A percentile compares a stretch with the other conserved stretches of the same genome.
These are phyloP conservation scores for Nakazawaea ishiwadae DNA, from an alignment of 805 yeast genomes.

Conservation along the genomic window DNA sequence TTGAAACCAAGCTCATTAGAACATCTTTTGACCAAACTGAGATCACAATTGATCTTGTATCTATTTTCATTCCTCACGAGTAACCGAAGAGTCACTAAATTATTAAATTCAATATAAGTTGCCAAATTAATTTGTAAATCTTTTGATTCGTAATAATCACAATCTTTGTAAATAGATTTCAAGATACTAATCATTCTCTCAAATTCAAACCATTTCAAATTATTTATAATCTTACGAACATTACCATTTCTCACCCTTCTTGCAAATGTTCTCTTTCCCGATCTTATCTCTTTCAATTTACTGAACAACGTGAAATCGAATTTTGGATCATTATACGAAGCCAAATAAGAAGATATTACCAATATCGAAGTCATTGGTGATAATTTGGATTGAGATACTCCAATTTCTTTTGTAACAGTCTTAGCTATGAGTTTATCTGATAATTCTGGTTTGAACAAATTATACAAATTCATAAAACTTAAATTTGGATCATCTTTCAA, in stretches of 20 bases:
- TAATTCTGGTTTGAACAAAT: not conserved
- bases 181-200: conserved; percentile 80
- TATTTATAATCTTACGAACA: conserved; percentile 44
- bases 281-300: conserved; percentile 44
- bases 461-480: conserved; percentile 3
- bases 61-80: conserved; percentile 57
- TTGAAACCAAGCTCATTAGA: conserved; percentile 65
- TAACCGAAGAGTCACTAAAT: conserved; percentile 50
- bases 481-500: not conserved
- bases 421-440: not conserved
- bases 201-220: conserved; percentile 70
- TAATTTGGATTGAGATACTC: not conserved
- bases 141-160: conserved; percentile 22
- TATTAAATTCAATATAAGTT: conserved; percentile 54
- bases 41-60: conserved; percentile 76
- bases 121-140: conserved; percentile 30
- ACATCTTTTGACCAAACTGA: conserved; percentile 56
- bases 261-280: conserved; percentile 32
- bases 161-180: conserved; percentile 57
- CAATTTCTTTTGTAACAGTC: too few species aligned
- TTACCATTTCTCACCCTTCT: conserved; percentile 42
- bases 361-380: conserved; percentile 53
- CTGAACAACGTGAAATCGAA: conserved; percentile 71
- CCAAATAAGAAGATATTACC: conserved; percentile 77
- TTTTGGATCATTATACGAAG: conserved; percentile 69